Evolutionary conservation across 176 grass and related monocot genomes (phyloP).

Genomic region (Leersia perrieri): DNA sequence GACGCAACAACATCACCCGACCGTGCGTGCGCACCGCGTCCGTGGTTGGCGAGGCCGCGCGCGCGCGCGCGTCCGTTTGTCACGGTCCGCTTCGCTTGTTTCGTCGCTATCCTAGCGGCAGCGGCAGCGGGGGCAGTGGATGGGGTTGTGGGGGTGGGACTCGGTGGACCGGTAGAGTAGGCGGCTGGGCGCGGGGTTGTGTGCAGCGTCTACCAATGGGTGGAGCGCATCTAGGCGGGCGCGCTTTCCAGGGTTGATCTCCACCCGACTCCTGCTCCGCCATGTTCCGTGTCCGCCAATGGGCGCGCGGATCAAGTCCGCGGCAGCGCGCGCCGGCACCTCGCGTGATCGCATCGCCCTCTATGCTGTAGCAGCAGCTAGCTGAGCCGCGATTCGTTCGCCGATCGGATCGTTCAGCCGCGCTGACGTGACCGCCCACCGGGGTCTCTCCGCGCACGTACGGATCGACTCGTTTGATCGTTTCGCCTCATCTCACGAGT

Average conservation of each 20-base stretch:
- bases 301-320: not conserved
- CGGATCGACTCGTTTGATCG: too few species aligned
- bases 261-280: slow-evolving; percentile 8
- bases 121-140: not conserved
- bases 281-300: slow-evolving; percentile 18
- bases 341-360: not conserved
- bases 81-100: not conserved
- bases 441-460: too few species aligned
- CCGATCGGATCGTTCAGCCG: not conserved
- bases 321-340: too few species aligned
- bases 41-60: too few species aligned
- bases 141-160: not conserved
- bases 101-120: not conserved
- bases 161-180: not conserved
- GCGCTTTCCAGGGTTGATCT: slow-evolving; percentile 42
- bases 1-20: not conserved
- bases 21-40: too few species aligned
- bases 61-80: not conserved
- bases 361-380: too few species aligned
- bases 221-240: not conserved
- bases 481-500: not conserved
- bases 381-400: not conserved
- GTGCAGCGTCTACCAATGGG: not conserved
- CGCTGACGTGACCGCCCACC: too few species aligned
- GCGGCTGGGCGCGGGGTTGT: not conserved